Evolutionary conservation across 2,329 filamentous ascomycete genomes (phyloP).

Genomic region (Colletotrichum somersetense): DNA sequence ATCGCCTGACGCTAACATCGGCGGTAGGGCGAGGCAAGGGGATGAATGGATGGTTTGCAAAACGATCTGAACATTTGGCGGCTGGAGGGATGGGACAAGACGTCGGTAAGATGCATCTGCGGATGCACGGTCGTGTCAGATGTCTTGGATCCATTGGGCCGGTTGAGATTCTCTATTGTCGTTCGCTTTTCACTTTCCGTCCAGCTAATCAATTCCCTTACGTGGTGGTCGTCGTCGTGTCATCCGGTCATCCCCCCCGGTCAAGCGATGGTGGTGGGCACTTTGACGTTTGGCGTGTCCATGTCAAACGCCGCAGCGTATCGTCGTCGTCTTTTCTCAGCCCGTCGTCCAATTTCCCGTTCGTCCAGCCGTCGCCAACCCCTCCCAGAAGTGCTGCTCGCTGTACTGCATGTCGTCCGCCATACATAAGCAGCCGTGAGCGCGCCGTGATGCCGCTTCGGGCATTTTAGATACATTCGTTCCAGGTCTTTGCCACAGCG

Average conservation of each 20-base stretch:
- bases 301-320: constrained; percentile 5
- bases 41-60: background rate
- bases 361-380: too few species aligned
- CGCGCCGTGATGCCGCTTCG: background rate
- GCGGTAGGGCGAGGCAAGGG: background rate
- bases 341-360: background rate
- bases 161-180: too few species aligned
- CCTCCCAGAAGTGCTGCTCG: too few species aligned
- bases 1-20: constrained; percentile 18
- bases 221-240: background rate
- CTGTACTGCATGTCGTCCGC: too few species aligned
- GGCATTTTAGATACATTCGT: background rate
- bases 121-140: background rate
- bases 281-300: background rate
- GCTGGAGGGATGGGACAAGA: constrained; percentile 23
- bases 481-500: background rate
- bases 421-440: too few species aligned
- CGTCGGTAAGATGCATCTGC: background rate
- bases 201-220: background rate
- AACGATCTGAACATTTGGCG: constrained; percentile 33
- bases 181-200: background rate
- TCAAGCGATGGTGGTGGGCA: background rate
- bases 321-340: background rate
- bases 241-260: too few species aligned
- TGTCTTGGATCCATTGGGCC: background rate